Evolutionary conservation across 148 eudicot genomes (phyloP).

Genomic region (Suaeda aralocaspica): DNA sequence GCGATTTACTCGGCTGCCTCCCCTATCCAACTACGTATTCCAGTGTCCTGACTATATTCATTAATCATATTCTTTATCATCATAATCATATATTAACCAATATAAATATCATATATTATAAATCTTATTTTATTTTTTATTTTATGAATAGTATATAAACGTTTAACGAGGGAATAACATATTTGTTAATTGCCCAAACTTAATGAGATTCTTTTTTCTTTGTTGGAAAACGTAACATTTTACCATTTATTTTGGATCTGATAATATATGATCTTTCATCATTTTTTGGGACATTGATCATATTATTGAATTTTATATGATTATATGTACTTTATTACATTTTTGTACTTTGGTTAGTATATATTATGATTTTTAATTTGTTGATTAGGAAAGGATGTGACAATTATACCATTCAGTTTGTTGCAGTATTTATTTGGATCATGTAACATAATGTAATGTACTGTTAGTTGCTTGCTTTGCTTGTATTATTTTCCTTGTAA

Average conservation of each 20-base stretch:
- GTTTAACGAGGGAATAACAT: conserved; percentile 21
- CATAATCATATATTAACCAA: too few relatives aligned
- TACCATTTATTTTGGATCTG: conserved; percentile 15
- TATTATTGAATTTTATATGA: too few relatives aligned
- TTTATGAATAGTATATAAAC: neutral
- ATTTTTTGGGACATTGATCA: neutral
- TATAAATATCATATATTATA: too few relatives aligned
- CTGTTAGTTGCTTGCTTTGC: neutral
- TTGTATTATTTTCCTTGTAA: neutral
- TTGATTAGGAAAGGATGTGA: conserved; percentile 12
- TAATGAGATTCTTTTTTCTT: conserved; percentile 21
- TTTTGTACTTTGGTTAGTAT: neutral
- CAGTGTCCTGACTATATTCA: conserved; percentile 35
- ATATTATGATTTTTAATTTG: neutral
- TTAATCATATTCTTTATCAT: neutral
- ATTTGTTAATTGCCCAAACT: conserved; percentile 7
- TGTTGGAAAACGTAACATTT: conserved; percentile 19
- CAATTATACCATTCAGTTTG: conserved; percentile 22
- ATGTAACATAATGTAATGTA: too few relatives aligned
- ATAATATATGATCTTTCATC: neutral
- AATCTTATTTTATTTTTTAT: too few relatives aligned
- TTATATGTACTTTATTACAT: neutral
- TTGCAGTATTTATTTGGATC: conserved; percentile 22
- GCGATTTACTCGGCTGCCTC: conserved; percentile 27
- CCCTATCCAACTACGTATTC: conserved; percentile 16